Percentiles rank a stretch among this genome's conserved stretches.
phyloP scores from a whole-genome alignment of 306 rosid genomes.

The Myrica gale region DNA sequence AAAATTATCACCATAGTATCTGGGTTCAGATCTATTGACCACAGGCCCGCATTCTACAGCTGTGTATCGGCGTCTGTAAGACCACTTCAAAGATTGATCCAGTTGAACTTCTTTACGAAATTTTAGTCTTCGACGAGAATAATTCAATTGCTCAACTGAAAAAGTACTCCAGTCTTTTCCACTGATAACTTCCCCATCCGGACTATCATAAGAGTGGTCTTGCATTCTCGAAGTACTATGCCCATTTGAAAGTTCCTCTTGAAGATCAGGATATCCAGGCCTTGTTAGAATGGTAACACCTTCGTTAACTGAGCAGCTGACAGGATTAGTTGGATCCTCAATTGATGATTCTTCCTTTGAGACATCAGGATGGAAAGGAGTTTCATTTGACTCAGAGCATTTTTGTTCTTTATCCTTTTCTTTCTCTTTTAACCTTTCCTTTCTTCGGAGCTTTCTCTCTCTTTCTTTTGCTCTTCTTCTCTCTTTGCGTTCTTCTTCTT shows the following conservation, averaged over 20 bases:
- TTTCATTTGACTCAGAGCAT: constrained; percentile 48
- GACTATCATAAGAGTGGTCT: constrained; percentile 43
- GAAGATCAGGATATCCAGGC: constrained; percentile 56
- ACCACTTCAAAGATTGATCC: constrained; percentile 70
- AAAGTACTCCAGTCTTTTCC: constrained; percentile 51
- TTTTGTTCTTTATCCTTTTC: constrained; percentile 68
- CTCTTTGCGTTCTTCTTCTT: constrained; percentile 98
- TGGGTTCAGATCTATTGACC: constrained; percentile 52
- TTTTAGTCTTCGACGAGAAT: constrained; percentile 57
- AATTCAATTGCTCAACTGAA: constrained; percentile 55
- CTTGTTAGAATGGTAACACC: constrained; percentile 45
- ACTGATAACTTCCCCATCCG: constrained; percentile 48
- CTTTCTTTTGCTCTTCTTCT: constrained; percentile 85
- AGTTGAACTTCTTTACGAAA: constrained; percentile 60
- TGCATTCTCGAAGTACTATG: constrained; percentile 40
- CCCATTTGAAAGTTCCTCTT: constrained; percentile 49
- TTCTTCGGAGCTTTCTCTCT: constrained; percentile 91
- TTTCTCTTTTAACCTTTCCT: constrained; percentile 93
- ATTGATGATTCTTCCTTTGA: constrained; percentile 60
- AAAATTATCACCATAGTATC: constrained; percentile 59
- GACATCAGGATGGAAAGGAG: constrained; percentile 44
- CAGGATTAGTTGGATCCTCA: constrained; percentile 54
- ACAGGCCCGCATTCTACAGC: constrained; percentile 55
- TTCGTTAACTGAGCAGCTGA: constrained; percentile 52
- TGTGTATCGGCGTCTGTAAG: constrained; percentile 58